These are phyloP conservation scores for Sphagnum fallax DNA, from an alignment of 228 moss, liverwort and hornwort species.

Conservation along the genomic window DNA sequence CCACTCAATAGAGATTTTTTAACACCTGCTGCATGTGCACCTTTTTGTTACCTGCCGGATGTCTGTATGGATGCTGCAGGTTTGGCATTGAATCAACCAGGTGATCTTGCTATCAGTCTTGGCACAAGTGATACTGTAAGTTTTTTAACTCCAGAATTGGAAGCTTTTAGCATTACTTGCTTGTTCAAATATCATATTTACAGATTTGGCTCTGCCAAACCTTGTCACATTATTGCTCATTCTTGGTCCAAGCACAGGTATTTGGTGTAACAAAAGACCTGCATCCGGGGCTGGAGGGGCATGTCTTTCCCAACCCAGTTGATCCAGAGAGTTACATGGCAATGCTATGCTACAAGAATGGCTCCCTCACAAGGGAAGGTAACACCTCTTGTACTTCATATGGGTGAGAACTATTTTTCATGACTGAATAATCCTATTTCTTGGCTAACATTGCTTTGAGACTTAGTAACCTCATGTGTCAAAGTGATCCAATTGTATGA, in stretches of 20 bases:
- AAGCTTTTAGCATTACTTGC: no score
- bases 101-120: slow-evolving; percentile 86
- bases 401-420: no score
- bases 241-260: slow-evolving; percentile 30
- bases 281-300: slow-evolving; percentile 74
- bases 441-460: no score
- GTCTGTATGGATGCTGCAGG: slow-evolving; percentile 36
- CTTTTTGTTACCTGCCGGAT: no score
- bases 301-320: slow-evolving; percentile 90
- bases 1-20: no score
- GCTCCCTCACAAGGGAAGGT: slow-evolving; percentile 97
- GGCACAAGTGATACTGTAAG: slow-evolving; percentile 95
- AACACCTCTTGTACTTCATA: not conserved
- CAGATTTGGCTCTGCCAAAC: no score
- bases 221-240: no score
- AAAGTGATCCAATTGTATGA: not conserved
- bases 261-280: slow-evolving; percentile 83
- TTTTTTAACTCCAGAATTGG: not conserved
- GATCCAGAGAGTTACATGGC: slow-evolving; percentile 87
- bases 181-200: no score
- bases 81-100: slow-evolving; percentile 75
- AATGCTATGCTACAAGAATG: slow-evolving; percentile 93
- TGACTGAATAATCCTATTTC: no score
- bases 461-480: no score
- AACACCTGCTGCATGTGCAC: no score